phyloP scores from a whole-genome alignment of 1,139 yeast genomes.

The Nakaseomyces bracarensis region DNA sequence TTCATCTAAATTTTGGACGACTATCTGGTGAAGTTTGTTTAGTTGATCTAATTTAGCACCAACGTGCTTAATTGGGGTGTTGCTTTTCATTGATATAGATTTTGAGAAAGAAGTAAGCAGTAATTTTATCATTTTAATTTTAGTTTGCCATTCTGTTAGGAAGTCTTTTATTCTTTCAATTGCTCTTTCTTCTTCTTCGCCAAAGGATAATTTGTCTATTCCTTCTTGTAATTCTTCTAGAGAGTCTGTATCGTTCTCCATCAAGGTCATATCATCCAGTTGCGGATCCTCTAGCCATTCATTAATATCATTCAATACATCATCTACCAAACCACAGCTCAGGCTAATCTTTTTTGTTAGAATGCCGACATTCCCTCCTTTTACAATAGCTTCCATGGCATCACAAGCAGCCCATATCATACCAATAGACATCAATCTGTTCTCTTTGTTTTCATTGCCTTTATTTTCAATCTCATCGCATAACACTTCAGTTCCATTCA shows the following conservation, averaged over 20 bases:
- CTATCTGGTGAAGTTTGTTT: slow-evolving; percentile 25
- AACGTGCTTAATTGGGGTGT: slow-evolving; percentile 18
- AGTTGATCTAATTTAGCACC: slow-evolving; percentile 26
- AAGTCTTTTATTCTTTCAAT: slow-evolving; percentile 35
- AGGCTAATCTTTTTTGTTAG: slow-evolving; percentile 40
- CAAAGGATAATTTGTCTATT: slow-evolving; percentile 24
- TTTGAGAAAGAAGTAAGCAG: slow-evolving; percentile 48
- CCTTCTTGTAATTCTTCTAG: slow-evolving; percentile 31
- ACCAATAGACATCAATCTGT: slow-evolving; percentile 52
- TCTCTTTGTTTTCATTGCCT: slow-evolving; percentile 26
- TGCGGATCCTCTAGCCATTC: slow-evolving; percentile 62
- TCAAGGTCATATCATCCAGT: slow-evolving; percentile 28
- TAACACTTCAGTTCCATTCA: slow-evolving; percentile 30
- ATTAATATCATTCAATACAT: slow-evolving; percentile 55
- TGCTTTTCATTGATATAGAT: slow-evolving; percentile 39
- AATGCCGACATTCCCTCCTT: slow-evolving; percentile 45
- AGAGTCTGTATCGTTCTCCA: slow-evolving; percentile 33
- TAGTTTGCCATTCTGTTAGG: slow-evolving; percentile 43
- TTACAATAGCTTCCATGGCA: slow-evolving; percentile 34
- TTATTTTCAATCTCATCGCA: slow-evolving; percentile 31
- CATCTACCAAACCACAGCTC: slow-evolving; percentile 45
- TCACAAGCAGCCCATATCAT: slow-evolving; percentile 59
- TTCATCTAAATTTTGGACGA: slow-evolving; percentile 32
- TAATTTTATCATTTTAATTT: slow-evolving; percentile 47
- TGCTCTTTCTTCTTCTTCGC: slow-evolving; percentile 26